Evolutionary conservation across 192 early-diverging fungal species (phyloP), one percentile per base, ranked within the genome.

Genomic region (Oehlia diaphana): DNA sequence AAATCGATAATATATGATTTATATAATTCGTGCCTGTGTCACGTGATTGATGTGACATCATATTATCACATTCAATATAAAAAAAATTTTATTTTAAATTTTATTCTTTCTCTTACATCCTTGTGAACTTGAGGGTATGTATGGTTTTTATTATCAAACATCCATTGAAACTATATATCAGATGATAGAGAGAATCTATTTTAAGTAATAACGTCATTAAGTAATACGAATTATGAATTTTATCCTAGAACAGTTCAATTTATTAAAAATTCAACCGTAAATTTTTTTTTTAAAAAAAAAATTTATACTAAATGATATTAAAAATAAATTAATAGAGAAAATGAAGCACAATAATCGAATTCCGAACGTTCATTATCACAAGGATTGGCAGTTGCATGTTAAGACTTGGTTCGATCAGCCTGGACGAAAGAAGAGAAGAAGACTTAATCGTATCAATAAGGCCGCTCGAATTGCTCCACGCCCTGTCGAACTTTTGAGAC

Each of bases 331-430:
- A 31, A 67, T 33, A 67, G 28, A 70, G 37, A 70, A 69, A 70
- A 87, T 95, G 93, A 96, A 93, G 91, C 95, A 96, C 91, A 98
- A 97, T 92, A 95, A 96, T 87, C 89, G 92, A 82, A 87, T 98
- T 85, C 95, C 96, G 83, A 96, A 95, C 87, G 87, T 88, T 83
- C 98, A 99, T 87, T 96, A 98, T 93, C 98, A 92, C 88, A 98
- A 98, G 93, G 94, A 96, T 89, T 97, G 96, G 96, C 94, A 98
- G 86, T 83, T 88, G 81, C 95, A 95, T 84, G 96, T 99, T 78
- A 94, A 93, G 89, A 98, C 96, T 82, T 98, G 96, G 96, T 99
- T 99, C 91, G 92, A 98, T 90, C 97, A 96, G 88, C 94, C 96
- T 82, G 95, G 95, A 81, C 92, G 92, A 83, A 98, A 98, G 94